Base-by-base conservation (phyloP, 2,329 filamentous ascomycete genomes). In the Raffaelea arxii region DNA sequence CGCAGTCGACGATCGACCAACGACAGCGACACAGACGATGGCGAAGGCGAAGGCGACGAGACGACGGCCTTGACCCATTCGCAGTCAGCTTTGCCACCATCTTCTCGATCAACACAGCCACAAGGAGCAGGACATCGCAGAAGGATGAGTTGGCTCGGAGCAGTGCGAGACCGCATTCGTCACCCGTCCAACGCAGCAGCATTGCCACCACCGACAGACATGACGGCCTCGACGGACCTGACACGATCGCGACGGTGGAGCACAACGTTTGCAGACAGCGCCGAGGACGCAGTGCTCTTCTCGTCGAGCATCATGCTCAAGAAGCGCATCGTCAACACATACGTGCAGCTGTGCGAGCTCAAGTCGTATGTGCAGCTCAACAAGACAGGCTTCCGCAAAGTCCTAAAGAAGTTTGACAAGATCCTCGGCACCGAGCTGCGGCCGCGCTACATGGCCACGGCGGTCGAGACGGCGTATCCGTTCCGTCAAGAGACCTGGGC, bases 361-460 rank as follows among this genome's bases (percentile, higher is more conserved):
- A 94, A 95, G 61, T 97, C 91, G 2, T 98, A 90, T 59, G 82
- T 90, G 46, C 91, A 97, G 67, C 78, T 98, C 52, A 98, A 98
- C 72, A 85, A 86, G 66, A 98, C 92, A 0, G 92, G 92, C 12
- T 98, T 98, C 67, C 80, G 83, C 58, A 98, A 98, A 66, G 90
- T 94, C 1, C 69, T 97, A 55, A 98, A 98, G 68, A 98, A 98
- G 65, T 98, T 92, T 59, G 92, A 98, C 73, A 98, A 98, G 71
- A 97, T 86, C 48, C 68, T 95, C 48, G 84, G 96, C 63, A 82
- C 83, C 53, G 82, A 82, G 56, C 71, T 97, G 46, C 89, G 91
- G 54, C 70, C 77, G 14, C 70, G 74, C 40, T 98, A 95, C 62
- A 80, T 96, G 64, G 74, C 78, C 47, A 68, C 78, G 25, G 73